Evolutionary conservation across 148 eudicot species (phyloP).

Genomic region (Amaranthus cruentus): DNA sequence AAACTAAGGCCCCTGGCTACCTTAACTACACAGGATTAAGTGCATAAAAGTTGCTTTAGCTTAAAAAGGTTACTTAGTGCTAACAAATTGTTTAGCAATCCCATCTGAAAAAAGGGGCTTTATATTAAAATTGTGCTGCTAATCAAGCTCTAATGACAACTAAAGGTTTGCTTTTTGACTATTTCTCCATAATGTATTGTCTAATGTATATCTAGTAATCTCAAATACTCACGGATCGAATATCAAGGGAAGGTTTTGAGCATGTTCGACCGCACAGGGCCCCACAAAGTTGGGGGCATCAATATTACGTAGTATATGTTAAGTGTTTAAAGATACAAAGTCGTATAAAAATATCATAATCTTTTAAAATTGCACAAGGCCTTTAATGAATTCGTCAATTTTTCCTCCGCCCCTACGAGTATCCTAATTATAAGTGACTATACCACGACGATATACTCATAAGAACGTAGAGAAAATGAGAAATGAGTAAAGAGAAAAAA

Average conservation of each 20-base stretch:
- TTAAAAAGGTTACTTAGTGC: not conserved
- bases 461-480: not conserved
- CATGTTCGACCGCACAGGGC: too few species aligned
- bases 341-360: too few species aligned
- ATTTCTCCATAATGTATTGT: slow-evolving; percentile 20
- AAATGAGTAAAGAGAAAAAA: not conserved
- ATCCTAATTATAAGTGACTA: not conserved
- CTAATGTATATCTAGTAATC: slow-evolving; percentile 1
- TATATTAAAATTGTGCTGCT: slow-evolving; percentile 9
- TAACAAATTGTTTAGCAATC: slow-evolving; percentile 5
- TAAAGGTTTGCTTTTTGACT: slow-evolving; percentile 25
- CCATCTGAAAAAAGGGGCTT: slow-evolving; percentile 3
- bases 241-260: too few species aligned
- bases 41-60: slow-evolving; percentile 11
- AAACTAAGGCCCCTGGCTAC: slow-evolving; percentile 5
- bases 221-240: not conserved
- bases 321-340: too few species aligned
- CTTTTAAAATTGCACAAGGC: too few species aligned
- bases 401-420: not conserved
- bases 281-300: too few species aligned
- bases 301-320: too few species aligned
- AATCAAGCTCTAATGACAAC: slow-evolving; percentile 24
- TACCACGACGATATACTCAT: not conserved
- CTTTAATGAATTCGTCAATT: too few species aligned
- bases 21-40: slow-evolving; percentile 11